Evolutionary conservation across 106 monocot genomes (phyloP).

Genomic region (Phalaenopsis equestris): DNA sequence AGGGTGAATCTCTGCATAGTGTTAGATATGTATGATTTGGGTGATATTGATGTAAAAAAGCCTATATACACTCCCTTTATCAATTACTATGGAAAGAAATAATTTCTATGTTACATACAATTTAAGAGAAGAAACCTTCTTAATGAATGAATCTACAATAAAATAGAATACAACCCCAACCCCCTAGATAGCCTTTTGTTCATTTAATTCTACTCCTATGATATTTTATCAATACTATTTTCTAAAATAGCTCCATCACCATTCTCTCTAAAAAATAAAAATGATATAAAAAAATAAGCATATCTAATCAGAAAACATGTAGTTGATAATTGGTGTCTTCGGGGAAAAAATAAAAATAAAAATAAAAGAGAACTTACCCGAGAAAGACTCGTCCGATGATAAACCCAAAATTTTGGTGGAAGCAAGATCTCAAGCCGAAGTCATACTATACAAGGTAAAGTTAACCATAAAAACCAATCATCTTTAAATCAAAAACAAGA

Average conservation of each 20-base stretch:
- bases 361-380: constrained; percentile 39
- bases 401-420: constrained; percentile 43
- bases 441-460: constrained; percentile 40
- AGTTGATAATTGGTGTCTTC: neutral
- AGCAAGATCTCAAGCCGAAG: constrained; percentile 79
- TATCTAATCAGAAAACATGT: neutral
- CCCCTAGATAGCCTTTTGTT: neutral
- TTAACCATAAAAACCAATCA: neutral
- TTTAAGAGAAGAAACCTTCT: too few relatives aligned
- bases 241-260: neutral
- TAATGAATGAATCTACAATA: too few relatives aligned
- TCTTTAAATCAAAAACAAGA: neutral
- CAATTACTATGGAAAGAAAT: too few relatives aligned
- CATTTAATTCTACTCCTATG: neutral
- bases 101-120: too few relatives aligned
- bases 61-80: too few relatives aligned
- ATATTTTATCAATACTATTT: neutral
- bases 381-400: constrained; percentile 40
- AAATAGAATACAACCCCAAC: neutral
- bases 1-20: too few relatives aligned
- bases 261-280: neutral
- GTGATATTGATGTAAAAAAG: too few relatives aligned
- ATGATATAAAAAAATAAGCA: neutral
- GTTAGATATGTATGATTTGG: too few relatives aligned
- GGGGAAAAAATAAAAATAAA: neutral